A percentile compares a stretch with the other conserved stretches of the same genome.
phyloP scores from a whole-genome alignment of 148 eudicot genomes.

The Camellia granthamiana region DNA sequence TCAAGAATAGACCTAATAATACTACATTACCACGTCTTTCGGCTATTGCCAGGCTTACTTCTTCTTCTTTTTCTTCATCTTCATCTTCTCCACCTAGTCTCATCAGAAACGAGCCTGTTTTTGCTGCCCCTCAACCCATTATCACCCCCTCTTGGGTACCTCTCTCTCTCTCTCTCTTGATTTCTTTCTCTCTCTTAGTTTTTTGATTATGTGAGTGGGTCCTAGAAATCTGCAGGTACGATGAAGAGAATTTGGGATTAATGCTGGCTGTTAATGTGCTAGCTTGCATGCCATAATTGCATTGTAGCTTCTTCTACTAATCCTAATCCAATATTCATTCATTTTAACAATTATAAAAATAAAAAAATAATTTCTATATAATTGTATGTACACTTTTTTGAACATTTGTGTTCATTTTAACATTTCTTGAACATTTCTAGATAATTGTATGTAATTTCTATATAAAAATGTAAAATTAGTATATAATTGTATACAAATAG shows the following conservation, averaged over 20 bases:
- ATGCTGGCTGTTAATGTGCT: neutral
- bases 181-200: neutral
- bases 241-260: no score
- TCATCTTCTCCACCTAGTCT: conserved; percentile 45
- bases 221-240: neutral
- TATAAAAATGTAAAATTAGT: no score
- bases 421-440: no score
- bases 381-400: no score
- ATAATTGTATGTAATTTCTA: no score
- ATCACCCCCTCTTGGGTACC: conserved; percentile 68
- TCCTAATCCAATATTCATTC: no score
- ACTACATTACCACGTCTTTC: conserved; percentile 29
- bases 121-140: conserved; percentile 82
- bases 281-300: neutral
- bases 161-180: neutral
- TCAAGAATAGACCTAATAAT: neutral
- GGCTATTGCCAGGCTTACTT: conserved; percentile 23
- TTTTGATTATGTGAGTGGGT: no score
- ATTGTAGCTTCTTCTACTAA: no score
- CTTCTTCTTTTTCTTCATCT: conserved; percentile 34
- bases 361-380: no score
- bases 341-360: no score
- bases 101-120: conserved; percentile 81
- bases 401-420: no score
- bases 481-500: no score